These are phyloP conservation scores for Hygrophila difformis DNA, from an alignment of 257 asterid genomes.

Conservation along the genomic window DNA sequence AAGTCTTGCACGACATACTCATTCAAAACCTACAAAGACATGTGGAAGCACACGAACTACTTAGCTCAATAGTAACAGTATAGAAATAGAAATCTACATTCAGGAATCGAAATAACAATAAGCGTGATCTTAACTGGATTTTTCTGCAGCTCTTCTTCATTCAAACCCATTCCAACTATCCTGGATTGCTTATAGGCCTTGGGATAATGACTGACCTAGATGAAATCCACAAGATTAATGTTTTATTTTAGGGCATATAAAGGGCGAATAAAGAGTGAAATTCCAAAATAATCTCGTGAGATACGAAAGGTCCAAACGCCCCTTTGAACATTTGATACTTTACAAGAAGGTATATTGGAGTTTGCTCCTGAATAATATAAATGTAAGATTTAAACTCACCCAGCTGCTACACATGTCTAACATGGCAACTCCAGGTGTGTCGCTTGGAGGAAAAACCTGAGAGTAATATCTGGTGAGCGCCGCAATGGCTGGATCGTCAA, in stretches of 20 bases:
- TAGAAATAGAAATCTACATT: background rate
- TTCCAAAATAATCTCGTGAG: no score
- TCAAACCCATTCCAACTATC: constrained; percentile 88
- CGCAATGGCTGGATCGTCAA: constrained; percentile 91
- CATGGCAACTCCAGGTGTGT: constrained; percentile 75
- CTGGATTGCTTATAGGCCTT: constrained; percentile 77
- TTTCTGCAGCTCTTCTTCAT: constrained; percentile 77
- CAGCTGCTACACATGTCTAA: constrained; percentile 99
- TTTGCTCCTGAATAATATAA: no score
- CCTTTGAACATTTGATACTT: no score
- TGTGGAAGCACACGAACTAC: constrained; percentile 12
- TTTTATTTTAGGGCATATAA: constrained; percentile 5
- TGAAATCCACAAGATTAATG: constrained; percentile 17
- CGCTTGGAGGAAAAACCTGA: constrained; percentile 61
- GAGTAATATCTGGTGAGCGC: constrained; percentile 80
- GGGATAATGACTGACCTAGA: constrained; percentile 96
- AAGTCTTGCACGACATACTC: constrained; percentile 91
- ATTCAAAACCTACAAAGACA: constrained; percentile 60
- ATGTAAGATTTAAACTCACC: constrained; percentile 35
- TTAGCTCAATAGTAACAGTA: constrained; percentile 7
- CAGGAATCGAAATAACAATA: no score
- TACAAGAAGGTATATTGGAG: no score
- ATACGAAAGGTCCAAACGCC: no score
- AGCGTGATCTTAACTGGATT: constrained; percentile 58
- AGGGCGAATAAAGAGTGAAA: no score